Conservation (phyloP, 805 yeast species). For the Suhomyces faveliae region DNA sequence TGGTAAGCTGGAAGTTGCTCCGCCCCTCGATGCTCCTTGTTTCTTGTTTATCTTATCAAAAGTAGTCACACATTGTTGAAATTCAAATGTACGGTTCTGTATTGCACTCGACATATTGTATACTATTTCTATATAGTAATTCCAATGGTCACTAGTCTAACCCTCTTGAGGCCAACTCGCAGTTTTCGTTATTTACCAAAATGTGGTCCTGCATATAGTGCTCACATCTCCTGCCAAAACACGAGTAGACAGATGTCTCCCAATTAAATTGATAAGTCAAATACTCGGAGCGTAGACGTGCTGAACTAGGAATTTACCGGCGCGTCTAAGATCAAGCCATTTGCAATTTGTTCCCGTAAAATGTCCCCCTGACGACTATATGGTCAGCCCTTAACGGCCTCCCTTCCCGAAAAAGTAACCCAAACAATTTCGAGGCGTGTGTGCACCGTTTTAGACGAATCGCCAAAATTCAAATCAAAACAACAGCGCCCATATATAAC, state of each 20-base stretch:
- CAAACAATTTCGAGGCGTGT: slow-evolving; percentile 15
- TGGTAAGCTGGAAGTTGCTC: neutral
- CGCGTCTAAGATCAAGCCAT: neutral
- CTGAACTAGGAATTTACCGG: neutral
- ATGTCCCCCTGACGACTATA: neutral
- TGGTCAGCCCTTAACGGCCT: neutral
- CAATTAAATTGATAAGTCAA: neutral
- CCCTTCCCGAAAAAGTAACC: slow-evolving; percentile 2
- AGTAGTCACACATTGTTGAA: slow-evolving; percentile 84
- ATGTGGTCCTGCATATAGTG: neutral
- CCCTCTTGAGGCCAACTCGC: slow-evolving; percentile 1
- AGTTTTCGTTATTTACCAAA: neutral
- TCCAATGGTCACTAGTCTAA: neutral
- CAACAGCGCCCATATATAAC: slow-evolving; percentile 7
- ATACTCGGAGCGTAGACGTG: neutral
- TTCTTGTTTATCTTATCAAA: slow-evolving; percentile 61
- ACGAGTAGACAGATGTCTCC: neutral
- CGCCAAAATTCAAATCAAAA: slow-evolving; percentile 11
- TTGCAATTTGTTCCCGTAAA: neutral
- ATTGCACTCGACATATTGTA: slow-evolving; percentile 25
- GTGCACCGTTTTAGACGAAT: slow-evolving; percentile 13
- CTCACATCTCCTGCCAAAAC: neutral
- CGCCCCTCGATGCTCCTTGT: slow-evolving; percentile 15
- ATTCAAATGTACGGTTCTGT: slow-evolving; percentile 88
- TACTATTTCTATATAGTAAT: neutral